Evolutionary conservation across 495 filamentous ascomycete species (phyloP), one percentile per base, ranked within the genome.

Genomic region (Talaromyces trachyspermus): DNA sequence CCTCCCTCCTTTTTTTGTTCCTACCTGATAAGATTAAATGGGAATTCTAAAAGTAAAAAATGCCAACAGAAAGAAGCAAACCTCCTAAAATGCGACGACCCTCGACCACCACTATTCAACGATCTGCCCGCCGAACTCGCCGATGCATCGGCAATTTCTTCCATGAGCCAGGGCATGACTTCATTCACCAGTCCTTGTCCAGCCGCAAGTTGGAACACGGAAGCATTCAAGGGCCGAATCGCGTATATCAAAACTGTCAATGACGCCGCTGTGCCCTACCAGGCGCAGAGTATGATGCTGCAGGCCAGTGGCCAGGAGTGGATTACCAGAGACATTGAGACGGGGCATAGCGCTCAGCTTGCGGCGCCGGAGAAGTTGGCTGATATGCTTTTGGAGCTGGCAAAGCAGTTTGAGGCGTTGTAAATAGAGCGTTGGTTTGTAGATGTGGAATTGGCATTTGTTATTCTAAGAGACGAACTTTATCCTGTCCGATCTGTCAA

Each of bases 281-380:
- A 53, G 27, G 55, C 57, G n/a, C 60, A 63, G 29, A 52, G 40
- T 9, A 54, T 48, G 0, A 63, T 63, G 57, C 53, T 58, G 37
- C 42, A 52, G 0, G 53, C 51, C 6, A 56, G 53, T 2, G 35
- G 50, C 39, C 22, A 54, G 44, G 5, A 49, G 24, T 63, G 55
- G 53, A 54, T 55, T 27, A 50, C 56, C 20, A 52, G 50, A 18
- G 55, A 63, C 14, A 53, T 63, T 22, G 42, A 44, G 18, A 44
- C 42, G 27, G 55, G 44, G 8, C 52, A 57, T 40, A 49, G 52
- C 17, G 43, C 52, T 17, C 52, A 57, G 22, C 37, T 57, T 8
- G 45, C 45, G 15, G 41, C 43, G 41, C 43, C 49, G 26, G 54
- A 53, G 49, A 54, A 48, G 37, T 41, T 60, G 20, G 33, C 18